Conservation (phyloP, 768 basidiomycete species). For the Crepidotus variabilis region DNA sequence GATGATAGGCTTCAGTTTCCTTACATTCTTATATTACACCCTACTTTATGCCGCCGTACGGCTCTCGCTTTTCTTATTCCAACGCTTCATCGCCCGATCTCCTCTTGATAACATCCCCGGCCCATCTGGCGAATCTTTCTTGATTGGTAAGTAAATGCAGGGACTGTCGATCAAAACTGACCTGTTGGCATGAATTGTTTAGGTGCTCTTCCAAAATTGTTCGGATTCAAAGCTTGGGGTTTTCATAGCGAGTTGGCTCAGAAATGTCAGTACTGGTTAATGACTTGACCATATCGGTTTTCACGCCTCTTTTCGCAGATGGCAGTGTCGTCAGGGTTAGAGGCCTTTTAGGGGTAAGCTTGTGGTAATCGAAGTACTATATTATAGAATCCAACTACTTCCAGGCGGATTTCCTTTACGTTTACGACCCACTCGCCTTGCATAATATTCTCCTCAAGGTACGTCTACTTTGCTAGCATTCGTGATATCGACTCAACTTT, state of each 20-base stretch:
- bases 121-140: background rate
- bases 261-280: background rate
- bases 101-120: background rate
- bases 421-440: slow-evolving; percentile 42
- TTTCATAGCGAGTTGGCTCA: background rate
- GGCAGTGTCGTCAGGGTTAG: background rate
- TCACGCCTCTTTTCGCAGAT: background rate
- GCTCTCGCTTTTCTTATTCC: background rate
- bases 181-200: background rate
- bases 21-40: background rate
- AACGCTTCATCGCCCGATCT: background rate
- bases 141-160: background rate
- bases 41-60: background rate
- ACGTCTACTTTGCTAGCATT: background rate
- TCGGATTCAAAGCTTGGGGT: background rate
- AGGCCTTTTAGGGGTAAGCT: background rate
- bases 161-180: background rate
- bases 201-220: background rate
- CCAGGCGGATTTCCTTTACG: slow-evolving; percentile 31
- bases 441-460: slow-evolving; percentile 42
- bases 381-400: too few species aligned
- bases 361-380: too few species aligned
- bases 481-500: background rate
- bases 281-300: background rate
- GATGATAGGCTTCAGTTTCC: too few species aligned